A percentile compares a stretch with the other conserved stretches of the same genome.
Evolutionary conservation across 805 yeast species (phyloP).

Genomic region (Kluyveromyces siamensis): DNA sequence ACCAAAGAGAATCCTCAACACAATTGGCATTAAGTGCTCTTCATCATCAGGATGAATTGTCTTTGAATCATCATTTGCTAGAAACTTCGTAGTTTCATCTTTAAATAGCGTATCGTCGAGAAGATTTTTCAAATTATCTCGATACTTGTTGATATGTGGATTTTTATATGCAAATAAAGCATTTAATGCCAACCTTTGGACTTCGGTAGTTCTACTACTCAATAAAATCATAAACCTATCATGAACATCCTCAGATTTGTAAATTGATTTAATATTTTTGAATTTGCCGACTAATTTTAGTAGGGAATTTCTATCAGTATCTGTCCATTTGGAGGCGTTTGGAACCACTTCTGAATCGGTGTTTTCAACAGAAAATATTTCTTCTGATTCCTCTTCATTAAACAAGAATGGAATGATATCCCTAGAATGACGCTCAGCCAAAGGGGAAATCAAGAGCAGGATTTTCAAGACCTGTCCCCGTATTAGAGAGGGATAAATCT

Average conservation of each 20-base stretch:
- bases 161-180: constrained; percentile 59
- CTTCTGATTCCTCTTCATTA: constrained; percentile 20
- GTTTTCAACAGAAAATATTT: constrained; percentile 12
- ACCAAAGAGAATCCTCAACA: constrained; percentile 76
- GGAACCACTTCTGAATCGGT: constrained; percentile 4
- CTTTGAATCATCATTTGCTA: constrained; percentile 39
- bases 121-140: constrained; percentile 62
- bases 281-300: constrained; percentile 58
- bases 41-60: constrained; percentile 56
- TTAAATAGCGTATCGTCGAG: constrained; percentile 77
- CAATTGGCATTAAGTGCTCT: constrained; percentile 53
- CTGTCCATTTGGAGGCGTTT: constrained; percentile 31
- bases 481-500: constrained; percentile 35
- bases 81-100: constrained; percentile 68
- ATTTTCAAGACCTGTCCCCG: constrained; percentile 52
- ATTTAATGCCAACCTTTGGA: constrained; percentile 66
- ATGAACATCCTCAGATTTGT: constrained; percentile 44
- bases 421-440: constrained; percentile 59
- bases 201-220: constrained; percentile 48
- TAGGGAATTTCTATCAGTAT: constrained; percentile 47
- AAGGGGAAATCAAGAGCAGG: constrained; percentile 46
- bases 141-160: constrained; percentile 52
- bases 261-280: constrained; percentile 48
- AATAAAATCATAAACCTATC: constrained; percentile 45
- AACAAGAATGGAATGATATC: constrained; percentile 52